Base-by-base conservation (phyloP, 2,329 filamentous ascomycete species). In the Claviceps lovelessii region DNA sequence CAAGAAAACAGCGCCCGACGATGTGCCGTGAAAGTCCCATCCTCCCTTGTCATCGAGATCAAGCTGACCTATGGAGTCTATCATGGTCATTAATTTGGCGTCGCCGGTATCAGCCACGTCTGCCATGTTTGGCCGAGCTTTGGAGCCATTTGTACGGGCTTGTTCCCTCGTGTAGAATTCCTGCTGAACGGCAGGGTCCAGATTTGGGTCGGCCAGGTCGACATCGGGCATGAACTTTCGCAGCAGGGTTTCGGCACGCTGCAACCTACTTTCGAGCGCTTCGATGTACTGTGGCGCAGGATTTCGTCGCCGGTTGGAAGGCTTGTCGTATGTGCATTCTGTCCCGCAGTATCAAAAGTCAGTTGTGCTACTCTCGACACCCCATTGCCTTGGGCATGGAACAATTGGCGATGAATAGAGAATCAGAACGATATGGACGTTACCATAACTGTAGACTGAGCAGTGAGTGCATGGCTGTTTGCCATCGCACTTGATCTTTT, bases 391-490 rank as follows among this genome's bases (percentile, higher is more conserved):
- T 35, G 11, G 13, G 44, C n/a, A 13, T n/a, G 31, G 45, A 39
- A 13, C 51, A 48, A 41, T 35, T 13, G 39, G 13, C 28, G 9
- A 52, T 41, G 37, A 28, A 41, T 29, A 31, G 19, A 10, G 19
- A 29, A 39, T 15, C 45, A 42, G 35, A 33, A 23, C 35, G 15
- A 5, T 41, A n/a, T 41, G 39, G 39, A 41, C 78, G 66, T 78
- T 78, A 96, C 93, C 91, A 75, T 98, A 98, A 68, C 90, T 96
- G 70, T 98, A 98, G 51, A 97, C 90, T 11, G 90, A 95, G 69
- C 93, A 98, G 70, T 97, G 93, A 0, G 90, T 96, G 70, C 88
- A 93, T 10, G 88, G 88, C 67, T 90, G 86, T 68, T 90, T 89
- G 61, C 86, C 87, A 67, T 90, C 86, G 62, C 86, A 91, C 67